A percentile compares a stretch with the other conserved stretches of the same genome.
Evolutionary conservation across 164 flowering plant genomes (phyloP).

Genomic region (Nelumbo lutea): DNA sequence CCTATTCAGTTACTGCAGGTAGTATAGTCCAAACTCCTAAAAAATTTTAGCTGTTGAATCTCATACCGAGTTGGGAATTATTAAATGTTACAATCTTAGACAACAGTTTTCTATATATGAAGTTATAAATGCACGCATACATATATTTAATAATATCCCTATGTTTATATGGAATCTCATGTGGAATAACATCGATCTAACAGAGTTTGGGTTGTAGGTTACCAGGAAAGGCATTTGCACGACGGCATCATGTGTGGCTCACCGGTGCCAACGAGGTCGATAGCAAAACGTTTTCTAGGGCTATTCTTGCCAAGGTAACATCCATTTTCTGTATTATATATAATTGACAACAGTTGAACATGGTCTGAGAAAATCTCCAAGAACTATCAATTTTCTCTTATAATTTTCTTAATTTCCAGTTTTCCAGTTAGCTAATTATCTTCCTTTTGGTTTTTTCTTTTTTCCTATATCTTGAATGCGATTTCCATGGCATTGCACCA

Average conservation of each 20-base stretch:
- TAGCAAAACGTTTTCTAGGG: conserved; percentile 82
- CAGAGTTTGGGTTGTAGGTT: conserved; percentile 34
- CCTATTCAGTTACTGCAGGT: not conserved
- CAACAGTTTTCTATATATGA: not conserved
- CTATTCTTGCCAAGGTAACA: conserved; percentile 89
- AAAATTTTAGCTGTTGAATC: not conserved
- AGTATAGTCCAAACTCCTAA: not conserved
- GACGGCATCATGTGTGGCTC: conserved; percentile 83
- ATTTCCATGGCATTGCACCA: conserved; percentile 15
- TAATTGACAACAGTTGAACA: not conserved
- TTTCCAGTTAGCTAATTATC: not conserved
- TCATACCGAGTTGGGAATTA: not conserved
- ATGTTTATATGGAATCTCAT: not conserved
- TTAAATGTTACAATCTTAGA: not conserved
- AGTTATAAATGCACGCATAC: not conserved
- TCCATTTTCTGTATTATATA: not conserved
- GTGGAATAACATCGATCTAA: not conserved
- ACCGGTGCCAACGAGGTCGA: conserved; percentile 78
- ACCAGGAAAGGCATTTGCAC: conserved; percentile 81
- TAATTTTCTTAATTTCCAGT: not conserved
- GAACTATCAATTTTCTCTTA: too few relatives aligned
- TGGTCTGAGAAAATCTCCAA: too few relatives aligned
- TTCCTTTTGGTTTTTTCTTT: not conserved
- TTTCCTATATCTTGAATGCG: not conserved
- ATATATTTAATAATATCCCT: not conserved